phyloP scores from a whole-genome alignment of 305 asterid species.

The Rubia balearica region DNA sequence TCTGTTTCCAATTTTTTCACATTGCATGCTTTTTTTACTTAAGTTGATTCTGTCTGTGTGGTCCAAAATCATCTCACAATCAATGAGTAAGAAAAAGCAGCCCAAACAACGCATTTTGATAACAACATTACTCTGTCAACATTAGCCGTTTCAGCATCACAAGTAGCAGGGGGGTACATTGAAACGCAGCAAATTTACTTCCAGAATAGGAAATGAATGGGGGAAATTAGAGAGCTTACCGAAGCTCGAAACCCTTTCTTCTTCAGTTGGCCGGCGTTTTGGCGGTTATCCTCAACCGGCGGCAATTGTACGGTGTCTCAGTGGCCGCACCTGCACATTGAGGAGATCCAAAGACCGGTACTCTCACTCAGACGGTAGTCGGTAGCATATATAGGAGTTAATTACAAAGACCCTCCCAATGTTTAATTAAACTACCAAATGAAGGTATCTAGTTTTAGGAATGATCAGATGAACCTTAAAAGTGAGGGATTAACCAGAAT shows the following conservation, averaged over 20 bases:
- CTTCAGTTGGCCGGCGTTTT: background rate
- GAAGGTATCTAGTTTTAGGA: background rate
- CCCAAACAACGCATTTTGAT: no score
- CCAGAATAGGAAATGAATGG: background rate
- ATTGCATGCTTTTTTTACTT: no score
- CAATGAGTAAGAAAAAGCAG: background rate
- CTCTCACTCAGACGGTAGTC: background rate
- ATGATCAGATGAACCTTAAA: background rate
- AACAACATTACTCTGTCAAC: background rate
- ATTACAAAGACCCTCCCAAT: background rate
- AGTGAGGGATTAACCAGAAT: background rate
- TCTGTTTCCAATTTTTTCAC: no score
- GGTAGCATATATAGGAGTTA: background rate
- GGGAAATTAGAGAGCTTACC: background rate
- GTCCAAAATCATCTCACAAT: no score
- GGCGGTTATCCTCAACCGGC: background rate
- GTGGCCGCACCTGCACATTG: conserved; percentile 14
- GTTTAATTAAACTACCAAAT: background rate
- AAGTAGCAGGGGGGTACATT: no score
- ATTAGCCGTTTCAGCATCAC: background rate
- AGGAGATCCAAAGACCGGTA: background rate
- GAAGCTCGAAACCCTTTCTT: background rate
- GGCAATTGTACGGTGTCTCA: conserved; percentile 17
- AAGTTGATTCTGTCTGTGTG: no score
- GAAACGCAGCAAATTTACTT: background rate